phyloP scores from a whole-genome alignment of 2,329 filamentous ascomycete species.

The Trichoderma sp. region DNA sequence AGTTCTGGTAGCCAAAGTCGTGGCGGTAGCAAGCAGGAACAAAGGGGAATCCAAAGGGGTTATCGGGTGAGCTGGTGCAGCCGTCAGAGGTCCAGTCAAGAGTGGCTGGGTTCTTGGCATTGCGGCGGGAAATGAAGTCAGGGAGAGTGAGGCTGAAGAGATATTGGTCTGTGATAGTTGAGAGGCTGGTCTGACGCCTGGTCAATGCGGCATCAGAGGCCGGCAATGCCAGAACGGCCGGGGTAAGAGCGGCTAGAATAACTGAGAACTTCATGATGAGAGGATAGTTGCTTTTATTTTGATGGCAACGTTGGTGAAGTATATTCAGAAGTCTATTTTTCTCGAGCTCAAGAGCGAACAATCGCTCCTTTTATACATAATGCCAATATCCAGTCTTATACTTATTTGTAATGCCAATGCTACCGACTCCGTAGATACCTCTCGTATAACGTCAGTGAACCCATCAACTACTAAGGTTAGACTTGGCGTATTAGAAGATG shows the following conservation, averaged over 20 bases:
- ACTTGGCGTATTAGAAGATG: not conserved
- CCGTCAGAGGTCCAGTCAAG: constrained; percentile 47
- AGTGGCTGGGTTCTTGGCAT: constrained; percentile 40
- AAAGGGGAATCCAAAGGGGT: constrained; percentile 48
- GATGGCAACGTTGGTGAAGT: not conserved
- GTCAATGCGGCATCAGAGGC: constrained; percentile 6
- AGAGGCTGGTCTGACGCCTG: constrained; percentile 29
- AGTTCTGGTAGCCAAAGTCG: constrained; percentile 60
- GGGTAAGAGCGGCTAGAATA: constrained; percentile 28
- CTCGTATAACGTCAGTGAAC: not conserved
- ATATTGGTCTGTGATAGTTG: constrained; percentile 46
- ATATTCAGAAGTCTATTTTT: too few species aligned
- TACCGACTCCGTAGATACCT: not conserved
- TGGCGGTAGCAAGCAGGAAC: constrained; percentile 52
- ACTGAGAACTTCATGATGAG: constrained; percentile 37
- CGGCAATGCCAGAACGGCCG: constrained; percentile 31
- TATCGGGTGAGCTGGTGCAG: constrained; percentile 46
- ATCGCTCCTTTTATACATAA: not conserved
- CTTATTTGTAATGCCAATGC: not conserved
- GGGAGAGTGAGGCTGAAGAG: constrained; percentile 47
- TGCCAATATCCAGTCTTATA: not conserved
- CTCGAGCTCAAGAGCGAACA: not conserved
- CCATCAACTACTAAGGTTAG: not conserved
- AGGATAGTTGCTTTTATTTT: not conserved
- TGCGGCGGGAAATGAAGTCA: constrained; percentile 44